Conservation (phyloP, 2,329 filamentous ascomycete genomes). For the Myriangium duriaei region DNA sequence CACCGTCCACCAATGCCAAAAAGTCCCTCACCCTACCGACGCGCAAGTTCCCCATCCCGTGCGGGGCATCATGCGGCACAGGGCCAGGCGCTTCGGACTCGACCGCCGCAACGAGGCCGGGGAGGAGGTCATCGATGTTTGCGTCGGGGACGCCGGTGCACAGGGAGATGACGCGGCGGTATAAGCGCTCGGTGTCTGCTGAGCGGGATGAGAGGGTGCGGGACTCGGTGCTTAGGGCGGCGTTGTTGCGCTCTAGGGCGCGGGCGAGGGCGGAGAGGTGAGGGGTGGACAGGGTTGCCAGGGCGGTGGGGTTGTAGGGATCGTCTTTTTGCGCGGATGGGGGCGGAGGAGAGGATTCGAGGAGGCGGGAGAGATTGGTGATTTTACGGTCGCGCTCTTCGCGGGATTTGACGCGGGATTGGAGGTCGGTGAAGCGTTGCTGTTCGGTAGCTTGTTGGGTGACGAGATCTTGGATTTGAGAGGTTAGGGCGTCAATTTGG, state of each 20-base stretch:
- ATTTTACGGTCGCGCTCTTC: conserved; percentile 58
- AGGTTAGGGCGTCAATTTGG: conserved; percentile 69
- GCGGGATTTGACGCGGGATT: conserved; percentile 50
- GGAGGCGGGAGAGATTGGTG: conserved; percentile 61
- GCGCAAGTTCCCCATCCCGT: conserved; percentile 16
- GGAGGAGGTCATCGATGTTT: conserved; percentile 68
- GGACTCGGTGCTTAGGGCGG: conserved; percentile 53
- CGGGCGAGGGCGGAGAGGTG: conserved; percentile 52
- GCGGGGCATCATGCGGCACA: conserved; percentile 4
- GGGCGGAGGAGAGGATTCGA: conserved; percentile 24
- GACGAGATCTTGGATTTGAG: conserved; percentile 67
- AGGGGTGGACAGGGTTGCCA: conserved; percentile 3
- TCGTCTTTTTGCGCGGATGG: not conserved
- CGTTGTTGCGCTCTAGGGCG: conserved; percentile 58
- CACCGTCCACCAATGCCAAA: conserved; percentile 60
- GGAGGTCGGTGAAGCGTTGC: conserved; percentile 58
- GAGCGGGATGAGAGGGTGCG: conserved; percentile 63
- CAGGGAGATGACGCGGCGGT: conserved; percentile 73
- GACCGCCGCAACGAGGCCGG: conserved; percentile 70
- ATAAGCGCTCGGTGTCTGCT: conserved; percentile 74
- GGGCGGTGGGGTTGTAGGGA: conserved; percentile 1
- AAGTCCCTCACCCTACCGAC: conserved; percentile 65
- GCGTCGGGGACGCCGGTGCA: conserved; percentile 70
- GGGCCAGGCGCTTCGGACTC: conserved; percentile 65
- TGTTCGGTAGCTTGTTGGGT: conserved; percentile 66